phyloP scores from a whole-genome alignment of 2,329 filamentous ascomycete genomes.

The Xylaria hypoxylon region DNA sequence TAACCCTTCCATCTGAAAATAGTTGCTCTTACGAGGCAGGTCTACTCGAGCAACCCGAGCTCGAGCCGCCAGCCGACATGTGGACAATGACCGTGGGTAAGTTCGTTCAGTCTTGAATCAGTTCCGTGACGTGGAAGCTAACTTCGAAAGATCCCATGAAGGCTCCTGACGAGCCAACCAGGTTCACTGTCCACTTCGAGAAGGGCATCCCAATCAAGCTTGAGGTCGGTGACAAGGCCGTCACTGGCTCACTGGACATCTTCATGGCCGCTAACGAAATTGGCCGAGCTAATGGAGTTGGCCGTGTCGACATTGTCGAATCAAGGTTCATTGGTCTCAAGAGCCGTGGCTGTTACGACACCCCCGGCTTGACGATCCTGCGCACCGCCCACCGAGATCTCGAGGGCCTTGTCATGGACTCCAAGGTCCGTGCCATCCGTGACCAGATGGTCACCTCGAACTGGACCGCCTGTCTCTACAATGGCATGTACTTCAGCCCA shows the following conservation, averaged over 20 bases:
- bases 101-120: too few species aligned
- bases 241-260: constrained; percentile 77
- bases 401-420: constrained; percentile 68
- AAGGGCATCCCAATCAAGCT: constrained; percentile 77
- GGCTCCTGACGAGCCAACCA: constrained; percentile 76
- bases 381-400: constrained; percentile 62
- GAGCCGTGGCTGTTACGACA: constrained; percentile 84
- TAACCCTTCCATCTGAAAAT: too few species aligned
- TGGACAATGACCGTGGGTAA: too few species aligned
- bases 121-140: too few species aligned
- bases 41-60: too few species aligned
- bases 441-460: constrained; percentile 66
- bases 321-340: constrained; percentile 62
- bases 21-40: too few species aligned
- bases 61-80: too few species aligned
- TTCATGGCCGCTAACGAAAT: constrained; percentile 80
- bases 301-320: constrained; percentile 81
- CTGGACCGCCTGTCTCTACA: constrained; percentile 61
- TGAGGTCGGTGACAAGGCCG: constrained; percentile 63
- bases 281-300: constrained; percentile 74
- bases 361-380: constrained; percentile 60
- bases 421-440: constrained; percentile 67
- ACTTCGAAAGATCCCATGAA: constrained; percentile 75
- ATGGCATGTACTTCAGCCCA: constrained; percentile 66
- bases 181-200: constrained; percentile 78